Conservation (phyloP, 345 rosid genomes). For the Aquilaria sinensis region DNA sequence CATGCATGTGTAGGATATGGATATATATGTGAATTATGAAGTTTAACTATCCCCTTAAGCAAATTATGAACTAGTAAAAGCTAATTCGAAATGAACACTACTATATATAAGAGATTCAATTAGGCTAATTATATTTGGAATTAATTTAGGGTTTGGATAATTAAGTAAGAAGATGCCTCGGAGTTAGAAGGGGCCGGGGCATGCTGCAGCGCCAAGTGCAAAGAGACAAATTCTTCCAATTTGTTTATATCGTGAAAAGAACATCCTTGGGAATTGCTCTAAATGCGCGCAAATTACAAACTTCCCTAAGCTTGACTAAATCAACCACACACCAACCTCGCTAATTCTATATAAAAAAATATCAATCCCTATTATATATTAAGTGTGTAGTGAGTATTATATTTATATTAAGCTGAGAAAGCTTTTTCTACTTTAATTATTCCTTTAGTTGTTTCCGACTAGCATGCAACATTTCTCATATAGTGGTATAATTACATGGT, state of each 20-base stretch:
- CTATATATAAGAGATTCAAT: too few species aligned
- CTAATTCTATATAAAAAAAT: background rate
- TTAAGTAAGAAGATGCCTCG: conserved; percentile 24
- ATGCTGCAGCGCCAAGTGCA: conserved; percentile 44
- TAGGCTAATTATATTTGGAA: too few species aligned
- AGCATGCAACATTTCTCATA: too few species aligned
- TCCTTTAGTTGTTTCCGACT: too few species aligned
- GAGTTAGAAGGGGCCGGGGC: conserved; percentile 32
- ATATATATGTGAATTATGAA: too few species aligned
- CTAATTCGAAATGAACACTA: too few species aligned
- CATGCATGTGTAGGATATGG: too few species aligned
- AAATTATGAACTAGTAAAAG: too few species aligned
- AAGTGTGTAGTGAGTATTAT: conserved; percentile 3
- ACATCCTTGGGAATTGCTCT: conserved; percentile 56
- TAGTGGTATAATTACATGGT: too few species aligned
- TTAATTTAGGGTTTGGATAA: background rate
- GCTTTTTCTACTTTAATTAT: too few species aligned
- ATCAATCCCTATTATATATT: background rate
- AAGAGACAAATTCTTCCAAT: conserved; percentile 32
- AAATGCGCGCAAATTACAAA: conserved; percentile 15
- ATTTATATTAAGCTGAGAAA: too few species aligned
- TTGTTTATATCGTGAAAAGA: conserved; percentile 22
- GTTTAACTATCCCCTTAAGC: too few species aligned
- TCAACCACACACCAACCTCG: background rate
- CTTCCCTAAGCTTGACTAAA: conserved; percentile 22